These are phyloP conservation scores for Tulasnella sp. DNA, from an alignment of 768 basidiomycete species.

Conservation along the genomic window DNA sequence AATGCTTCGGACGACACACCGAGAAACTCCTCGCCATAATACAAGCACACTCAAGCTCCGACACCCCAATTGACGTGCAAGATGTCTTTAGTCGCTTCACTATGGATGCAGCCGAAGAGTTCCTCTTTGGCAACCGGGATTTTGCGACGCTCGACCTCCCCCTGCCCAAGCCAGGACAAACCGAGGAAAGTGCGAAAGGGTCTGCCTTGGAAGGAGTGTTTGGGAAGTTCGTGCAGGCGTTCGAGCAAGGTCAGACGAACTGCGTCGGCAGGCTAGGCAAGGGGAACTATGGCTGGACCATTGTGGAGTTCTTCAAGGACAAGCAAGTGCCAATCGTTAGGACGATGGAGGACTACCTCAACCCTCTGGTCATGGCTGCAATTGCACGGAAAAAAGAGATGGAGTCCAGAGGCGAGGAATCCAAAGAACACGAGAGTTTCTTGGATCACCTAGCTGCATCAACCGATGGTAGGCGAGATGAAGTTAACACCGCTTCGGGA, in stretches of 20 bases:
- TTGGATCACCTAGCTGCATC: constrained; percentile 28
- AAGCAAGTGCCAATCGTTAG: neutral
- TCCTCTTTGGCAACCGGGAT: constrained; percentile 16
- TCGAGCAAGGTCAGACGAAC: constrained; percentile 8
- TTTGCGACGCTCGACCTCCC: constrained; percentile 15
- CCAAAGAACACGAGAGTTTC: constrained; percentile 12
- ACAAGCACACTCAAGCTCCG: constrained; percentile 24
- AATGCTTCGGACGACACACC: constrained; percentile 24
- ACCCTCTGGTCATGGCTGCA: neutral
- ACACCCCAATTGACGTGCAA: constrained; percentile 16
- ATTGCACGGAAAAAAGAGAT: neutral
- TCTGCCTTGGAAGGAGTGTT: neutral
- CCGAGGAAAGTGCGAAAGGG: neutral
- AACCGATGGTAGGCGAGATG: constrained; percentile 25
- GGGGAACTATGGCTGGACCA: neutral
- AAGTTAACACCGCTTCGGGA: neutral
- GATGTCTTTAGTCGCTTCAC: constrained; percentile 21
- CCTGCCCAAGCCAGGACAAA: neutral
- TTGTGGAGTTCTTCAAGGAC: constrained; percentile 17
- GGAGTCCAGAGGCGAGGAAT: neutral
- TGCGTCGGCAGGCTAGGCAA: neutral
- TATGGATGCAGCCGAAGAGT: constrained; percentile 21
- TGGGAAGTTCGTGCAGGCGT: constrained; percentile 5
- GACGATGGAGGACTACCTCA: constrained; percentile 13
- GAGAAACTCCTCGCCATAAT: constrained; percentile 18